Percentiles rank a stretch among this genome's conserved stretches.
These are phyloP conservation scores for Lipomyces yarrowii DNA, from an alignment of 1,139 yeast species.

Conservation along the genomic window DNA sequence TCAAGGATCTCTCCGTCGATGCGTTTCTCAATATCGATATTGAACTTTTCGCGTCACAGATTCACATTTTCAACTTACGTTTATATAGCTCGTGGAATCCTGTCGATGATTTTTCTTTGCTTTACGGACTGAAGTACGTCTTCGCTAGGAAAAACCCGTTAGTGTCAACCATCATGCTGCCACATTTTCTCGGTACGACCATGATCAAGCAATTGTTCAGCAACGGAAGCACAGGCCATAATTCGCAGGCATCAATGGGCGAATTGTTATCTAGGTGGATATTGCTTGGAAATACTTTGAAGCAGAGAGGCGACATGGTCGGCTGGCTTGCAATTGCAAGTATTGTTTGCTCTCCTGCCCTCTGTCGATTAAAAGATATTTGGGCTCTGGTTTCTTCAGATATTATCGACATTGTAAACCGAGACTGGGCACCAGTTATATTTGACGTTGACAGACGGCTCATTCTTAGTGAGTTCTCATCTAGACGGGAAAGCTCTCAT, in stretches of 20 bases:
- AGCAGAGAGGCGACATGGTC: constrained; percentile 87
- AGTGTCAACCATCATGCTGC: constrained; percentile 26
- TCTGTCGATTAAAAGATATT: constrained; percentile 68
- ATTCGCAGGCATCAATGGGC: constrained; percentile 4
- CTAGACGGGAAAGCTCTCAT: constrained; percentile 51
- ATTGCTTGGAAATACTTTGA: constrained; percentile 74
- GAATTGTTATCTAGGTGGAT: constrained; percentile 77
- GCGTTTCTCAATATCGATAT: constrained; percentile 41
- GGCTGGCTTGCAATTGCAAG: constrained; percentile 94
- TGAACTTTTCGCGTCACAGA: constrained; percentile 43
- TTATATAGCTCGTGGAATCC: constrained; percentile 69
- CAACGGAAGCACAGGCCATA: neutral
- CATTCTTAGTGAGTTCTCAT: constrained; percentile 54
- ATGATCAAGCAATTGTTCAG: constrained; percentile 28
- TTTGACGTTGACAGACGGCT: constrained; percentile 83
- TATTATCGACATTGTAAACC: constrained; percentile 62
- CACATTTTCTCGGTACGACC: constrained; percentile 26
- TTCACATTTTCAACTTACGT: constrained; percentile 44
- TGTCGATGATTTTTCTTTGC: constrained; percentile 58
- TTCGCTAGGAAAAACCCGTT: constrained; percentile 58
- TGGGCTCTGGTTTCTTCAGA: constrained; percentile 76
- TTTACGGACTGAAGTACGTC: constrained; percentile 50
- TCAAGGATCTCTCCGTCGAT: constrained; percentile 38
- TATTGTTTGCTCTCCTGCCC: constrained; percentile 78
- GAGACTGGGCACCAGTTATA: constrained; percentile 93